Evolutionary conservation across 208 protist species (phyloP).

Genomic region (Leishmania arabica): DNA sequence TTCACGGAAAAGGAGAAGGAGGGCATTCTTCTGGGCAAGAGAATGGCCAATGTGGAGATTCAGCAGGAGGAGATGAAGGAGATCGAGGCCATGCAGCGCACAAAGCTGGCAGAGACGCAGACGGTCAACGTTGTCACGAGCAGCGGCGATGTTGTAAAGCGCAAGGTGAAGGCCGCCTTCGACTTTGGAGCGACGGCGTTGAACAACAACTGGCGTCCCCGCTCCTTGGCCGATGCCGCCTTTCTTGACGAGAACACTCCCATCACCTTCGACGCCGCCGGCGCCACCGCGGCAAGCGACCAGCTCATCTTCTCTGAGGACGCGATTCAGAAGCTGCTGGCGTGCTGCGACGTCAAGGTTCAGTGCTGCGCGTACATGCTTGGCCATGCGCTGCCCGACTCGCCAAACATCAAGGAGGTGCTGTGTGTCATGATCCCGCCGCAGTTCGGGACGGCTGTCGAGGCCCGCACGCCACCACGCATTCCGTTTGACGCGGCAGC

Average conservation of each 20-base stretch:
- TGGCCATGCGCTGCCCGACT: constrained; percentile 80
- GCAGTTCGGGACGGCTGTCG: constrained; percentile 72
- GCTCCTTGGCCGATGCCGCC: constrained; percentile 77
- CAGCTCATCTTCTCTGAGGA: constrained; percentile 86
- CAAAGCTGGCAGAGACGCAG: constrained; percentile 68
- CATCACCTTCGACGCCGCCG: constrained; percentile 61
- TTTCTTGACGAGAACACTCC: constrained; percentile 72
- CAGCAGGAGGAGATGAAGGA: constrained; percentile 99
- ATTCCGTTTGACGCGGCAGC: constrained; percentile 69
- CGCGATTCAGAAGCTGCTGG: constrained; percentile 72
- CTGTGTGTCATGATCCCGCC: constrained; percentile 87
- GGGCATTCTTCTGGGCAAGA: constrained; percentile 99
- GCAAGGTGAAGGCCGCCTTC: constrained; percentile 84
- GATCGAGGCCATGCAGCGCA: constrained; percentile 96
- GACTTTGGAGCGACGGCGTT: constrained; percentile 71
- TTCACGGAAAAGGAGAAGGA: constrained; percentile 99
- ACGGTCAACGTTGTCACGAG: constrained; percentile 63
- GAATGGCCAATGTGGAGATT: constrained; percentile 98
- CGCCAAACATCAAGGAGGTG: constrained; percentile 89
- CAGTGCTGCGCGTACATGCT: constrained; percentile 87
- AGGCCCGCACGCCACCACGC: constrained; percentile 59
- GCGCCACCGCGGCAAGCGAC: constrained; percentile 72
- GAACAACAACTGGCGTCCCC: constrained; percentile 85
- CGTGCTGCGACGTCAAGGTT: constrained; percentile 82
- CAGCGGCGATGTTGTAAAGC: constrained; percentile 72